phyloP scores from a whole-genome alignment of 345 rosid genomes.

The Camelina sativa region DNA sequence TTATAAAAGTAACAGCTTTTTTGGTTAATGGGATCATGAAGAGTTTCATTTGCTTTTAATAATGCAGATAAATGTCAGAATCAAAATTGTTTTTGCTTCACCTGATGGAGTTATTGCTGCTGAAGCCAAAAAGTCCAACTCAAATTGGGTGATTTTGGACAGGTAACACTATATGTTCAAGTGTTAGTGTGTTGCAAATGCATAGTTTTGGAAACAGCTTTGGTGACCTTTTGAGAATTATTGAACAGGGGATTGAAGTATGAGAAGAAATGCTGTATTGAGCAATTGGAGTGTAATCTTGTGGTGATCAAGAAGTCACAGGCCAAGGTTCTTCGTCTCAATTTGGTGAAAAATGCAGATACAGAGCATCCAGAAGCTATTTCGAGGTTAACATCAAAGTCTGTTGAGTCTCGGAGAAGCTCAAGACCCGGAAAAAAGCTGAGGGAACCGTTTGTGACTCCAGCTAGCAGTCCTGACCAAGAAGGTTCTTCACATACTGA shows the following conservation, averaged over 20 bases:
- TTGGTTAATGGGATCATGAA: conserved; percentile 6
- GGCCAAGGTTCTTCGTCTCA: conserved; percentile 88
- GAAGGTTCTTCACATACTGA: conserved; percentile 77
- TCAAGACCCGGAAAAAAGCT: conserved; percentile 48
- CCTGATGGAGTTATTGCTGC: conserved; percentile 83
- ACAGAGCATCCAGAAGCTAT: conserved; percentile 51
- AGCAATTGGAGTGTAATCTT: conserved; percentile 87
- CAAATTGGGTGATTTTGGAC: conserved; percentile 95
- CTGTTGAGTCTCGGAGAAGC: conserved; percentile 46
- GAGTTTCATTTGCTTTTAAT: conserved; percentile 12
- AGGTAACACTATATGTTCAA: conserved; percentile 50
- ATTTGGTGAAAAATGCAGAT: conserved; percentile 71
- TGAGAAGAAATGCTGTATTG: conserved; percentile 83
- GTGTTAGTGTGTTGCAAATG: not conserved
- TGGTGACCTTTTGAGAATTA: conserved; percentile 16
- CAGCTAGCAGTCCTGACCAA: conserved; percentile 91
- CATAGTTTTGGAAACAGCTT: not conserved
- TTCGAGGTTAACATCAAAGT: conserved; percentile 39
- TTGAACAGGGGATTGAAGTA: conserved; percentile 69
- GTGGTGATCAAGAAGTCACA: conserved; percentile 87
- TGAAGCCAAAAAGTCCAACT: conserved; percentile 75
- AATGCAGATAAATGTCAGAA: conserved; percentile 78
- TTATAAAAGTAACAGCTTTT: conserved; percentile 6
- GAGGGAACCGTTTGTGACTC: conserved; percentile 86
- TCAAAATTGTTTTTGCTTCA: conserved; percentile 74